These are phyloP conservation scores for Pseudofabraea citricarpa DNA, from an alignment of 2,329 filamentous ascomycete genomes.

Conservation along the genomic window DNA sequence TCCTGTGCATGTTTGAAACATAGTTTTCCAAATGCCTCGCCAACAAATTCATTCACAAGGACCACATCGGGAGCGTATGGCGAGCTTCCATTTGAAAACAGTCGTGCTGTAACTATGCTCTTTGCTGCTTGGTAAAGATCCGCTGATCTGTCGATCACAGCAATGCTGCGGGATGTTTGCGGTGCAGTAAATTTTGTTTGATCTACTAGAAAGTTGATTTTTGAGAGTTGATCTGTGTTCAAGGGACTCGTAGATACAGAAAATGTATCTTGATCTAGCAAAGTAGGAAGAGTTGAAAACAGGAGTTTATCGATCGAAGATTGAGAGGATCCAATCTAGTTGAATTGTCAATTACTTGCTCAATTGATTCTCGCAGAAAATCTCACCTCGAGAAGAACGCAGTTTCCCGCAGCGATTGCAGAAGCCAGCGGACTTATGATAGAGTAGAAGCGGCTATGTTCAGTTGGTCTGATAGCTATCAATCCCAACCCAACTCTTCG, in stretches of 20 bases:
- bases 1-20: slow-evolving; percentile 13
- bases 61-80: slow-evolving; percentile 59
- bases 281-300: slow-evolving; percentile 30
- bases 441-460: slow-evolving; percentile 44
- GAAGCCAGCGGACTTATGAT: slow-evolving; percentile 37
- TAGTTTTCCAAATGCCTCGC: slow-evolving; percentile 39
- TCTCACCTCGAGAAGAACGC: slow-evolving; percentile 42
- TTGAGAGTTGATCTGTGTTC: slow-evolving; percentile 21
- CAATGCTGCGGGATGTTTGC: slow-evolving; percentile 37
- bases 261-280: slow-evolving; percentile 45
- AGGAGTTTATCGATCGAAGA: slow-evolving; percentile 36
- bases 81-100: slow-evolving; percentile 50
- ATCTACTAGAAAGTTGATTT: slow-evolving; percentile 14
- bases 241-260: slow-evolving; percentile 31
- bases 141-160: slow-evolving; percentile 56
- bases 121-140: slow-evolving; percentile 48
- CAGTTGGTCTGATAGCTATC: slow-evolving; percentile 42
- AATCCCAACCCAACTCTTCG: slow-evolving; percentile 33
- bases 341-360: not conserved
- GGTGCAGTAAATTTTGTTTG: slow-evolving; percentile 28
- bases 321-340: slow-evolving; percentile 6
- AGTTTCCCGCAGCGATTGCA: slow-evolving; percentile 46
- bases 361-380: not conserved
- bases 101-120: slow-evolving; percentile 46
- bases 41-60: slow-evolving; percentile 59